These are phyloP conservation scores for Tylopilus subfusipes DNA, from an alignment of 768 basidiomycete genomes.

Conservation along the genomic window DNA sequence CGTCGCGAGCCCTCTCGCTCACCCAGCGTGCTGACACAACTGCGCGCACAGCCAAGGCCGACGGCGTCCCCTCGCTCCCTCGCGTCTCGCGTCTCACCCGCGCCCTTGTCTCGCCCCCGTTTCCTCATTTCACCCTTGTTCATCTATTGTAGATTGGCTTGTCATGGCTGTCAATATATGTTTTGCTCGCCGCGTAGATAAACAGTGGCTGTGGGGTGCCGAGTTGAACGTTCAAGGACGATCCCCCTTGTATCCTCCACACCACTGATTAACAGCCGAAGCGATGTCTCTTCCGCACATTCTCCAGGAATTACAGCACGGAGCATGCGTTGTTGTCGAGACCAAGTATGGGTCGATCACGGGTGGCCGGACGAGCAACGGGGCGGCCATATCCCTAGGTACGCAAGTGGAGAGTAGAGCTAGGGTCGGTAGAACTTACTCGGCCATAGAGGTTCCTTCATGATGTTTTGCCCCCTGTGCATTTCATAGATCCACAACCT, in stretches of 20 bases:
- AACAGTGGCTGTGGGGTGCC: neutral
- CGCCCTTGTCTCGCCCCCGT: too few relatives aligned
- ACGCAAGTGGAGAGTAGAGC: neutral
- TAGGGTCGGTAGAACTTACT: neutral
- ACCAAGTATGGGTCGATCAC: slow-evolving; percentile 40
- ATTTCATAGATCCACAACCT: slow-evolving; percentile 61
- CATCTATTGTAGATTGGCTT: too few relatives aligned
- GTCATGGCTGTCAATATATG: too few relatives aligned
- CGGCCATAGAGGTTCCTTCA: slow-evolving; percentile 61
- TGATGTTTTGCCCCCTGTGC: slow-evolving; percentile 59
- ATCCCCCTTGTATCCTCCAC: neutral
- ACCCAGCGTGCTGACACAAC: too few relatives aligned
- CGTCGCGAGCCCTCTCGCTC: too few relatives aligned
- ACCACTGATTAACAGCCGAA: neutral
- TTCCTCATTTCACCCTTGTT: too few relatives aligned
- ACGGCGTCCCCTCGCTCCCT: too few relatives aligned
- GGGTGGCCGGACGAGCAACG: slow-evolving; percentile 35
- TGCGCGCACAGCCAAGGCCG: too few relatives aligned
- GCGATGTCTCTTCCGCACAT: slow-evolving; percentile 37
- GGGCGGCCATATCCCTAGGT: slow-evolving; percentile 66
- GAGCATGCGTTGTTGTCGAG: slow-evolving; percentile 43
- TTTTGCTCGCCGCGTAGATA: slow-evolving; percentile 11
- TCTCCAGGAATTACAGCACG: slow-evolving; percentile 51
- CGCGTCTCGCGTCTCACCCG: too few relatives aligned
- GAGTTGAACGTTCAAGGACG: neutral